Base-by-base conservation (phyloP, 495 filamentous ascomycete genomes). In the Lasiosphaeria hispida region DNA sequence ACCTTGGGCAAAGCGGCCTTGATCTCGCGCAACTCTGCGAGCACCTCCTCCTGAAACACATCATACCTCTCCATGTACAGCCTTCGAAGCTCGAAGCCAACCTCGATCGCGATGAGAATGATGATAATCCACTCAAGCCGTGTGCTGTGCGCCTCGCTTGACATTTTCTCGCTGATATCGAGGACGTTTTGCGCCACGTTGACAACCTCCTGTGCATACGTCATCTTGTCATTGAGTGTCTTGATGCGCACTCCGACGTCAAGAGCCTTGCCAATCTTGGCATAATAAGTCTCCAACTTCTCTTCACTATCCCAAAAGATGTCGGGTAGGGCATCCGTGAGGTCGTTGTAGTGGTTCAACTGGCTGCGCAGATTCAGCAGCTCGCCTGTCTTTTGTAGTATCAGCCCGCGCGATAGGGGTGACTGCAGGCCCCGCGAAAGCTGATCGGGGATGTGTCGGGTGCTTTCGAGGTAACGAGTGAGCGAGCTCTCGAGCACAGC, bases 121-220 rank as follows among this genome's bases (percentile, higher is more conserved):
- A 98, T 98, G 63, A 98, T 97, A 68, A 95, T 92, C 92, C 91
- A 96, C 74, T 97, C 94, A n/a, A 98, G 73, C 40, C 89, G 76
- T 11, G 92, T 83, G 9, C 89, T 86, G 71, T 97, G 90, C 60
- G 85, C 88, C 76, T 97, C 93, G 69, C 92, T 96, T 58, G 95
- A 77, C 65, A 89, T 86, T 69, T 97, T 91, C 55, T 95, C 80
- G 17, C 96, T 76, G n/a, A 97, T 92, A 60, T 85, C 89, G 10
- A 94, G 90, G 68, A 97, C 97, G 57, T 96, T 89, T 55, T 95
- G 80, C 13, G 97, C 76, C 10, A 97, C 92, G 59, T 80, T 89
- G 10, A 94, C 93, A 65, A 97, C 97, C 68, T 97, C 94, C 64
- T 91, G 89, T 0, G 92, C 94, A 75, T 97, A 97, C 66, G 96